Conservation (phyloP, 2,329 filamentous ascomycete species). For the Fusarium sublunatum region DNA sequence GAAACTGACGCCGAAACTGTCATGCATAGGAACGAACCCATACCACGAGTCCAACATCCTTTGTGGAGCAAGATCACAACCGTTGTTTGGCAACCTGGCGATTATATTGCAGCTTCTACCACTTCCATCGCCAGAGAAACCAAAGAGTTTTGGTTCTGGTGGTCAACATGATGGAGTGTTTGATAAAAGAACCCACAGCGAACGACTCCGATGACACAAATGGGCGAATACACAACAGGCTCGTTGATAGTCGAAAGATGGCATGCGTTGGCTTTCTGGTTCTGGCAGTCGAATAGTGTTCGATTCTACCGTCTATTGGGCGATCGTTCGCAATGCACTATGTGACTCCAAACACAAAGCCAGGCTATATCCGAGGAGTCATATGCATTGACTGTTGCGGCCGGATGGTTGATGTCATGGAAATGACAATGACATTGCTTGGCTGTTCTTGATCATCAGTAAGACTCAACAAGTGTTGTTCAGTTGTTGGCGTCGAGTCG, state of each 20-base stretch:
- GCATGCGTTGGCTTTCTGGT: background rate
- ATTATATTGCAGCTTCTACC: background rate
- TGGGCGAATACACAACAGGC: background rate
- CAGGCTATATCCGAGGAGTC: background rate
- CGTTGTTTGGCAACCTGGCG: background rate
- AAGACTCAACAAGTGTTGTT: slow-evolving; percentile 20
- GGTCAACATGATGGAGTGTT: background rate
- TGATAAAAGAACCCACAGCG: slow-evolving; percentile 3
- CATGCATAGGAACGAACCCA: background rate
- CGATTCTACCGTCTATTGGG: background rate
- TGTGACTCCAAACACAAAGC: too few relatives aligned
- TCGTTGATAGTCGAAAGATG: background rate
- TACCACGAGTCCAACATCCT: background rate
- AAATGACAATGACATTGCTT: background rate
- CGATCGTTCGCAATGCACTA: background rate
- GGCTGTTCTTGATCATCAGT: too few relatives aligned
- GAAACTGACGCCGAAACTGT: background rate
- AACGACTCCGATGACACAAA: slow-evolving; percentile 12
- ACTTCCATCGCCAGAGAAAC: background rate
- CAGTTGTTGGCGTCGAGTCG: background rate
- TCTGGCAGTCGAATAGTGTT: background rate
- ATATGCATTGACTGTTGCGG: background rate
- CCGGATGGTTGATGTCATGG: background rate
- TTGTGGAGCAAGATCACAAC: background rate
- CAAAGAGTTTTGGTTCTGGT: background rate